Conservation (phyloP, 148 eudicot genomes). For the Gaultheria prostrata region DNA sequence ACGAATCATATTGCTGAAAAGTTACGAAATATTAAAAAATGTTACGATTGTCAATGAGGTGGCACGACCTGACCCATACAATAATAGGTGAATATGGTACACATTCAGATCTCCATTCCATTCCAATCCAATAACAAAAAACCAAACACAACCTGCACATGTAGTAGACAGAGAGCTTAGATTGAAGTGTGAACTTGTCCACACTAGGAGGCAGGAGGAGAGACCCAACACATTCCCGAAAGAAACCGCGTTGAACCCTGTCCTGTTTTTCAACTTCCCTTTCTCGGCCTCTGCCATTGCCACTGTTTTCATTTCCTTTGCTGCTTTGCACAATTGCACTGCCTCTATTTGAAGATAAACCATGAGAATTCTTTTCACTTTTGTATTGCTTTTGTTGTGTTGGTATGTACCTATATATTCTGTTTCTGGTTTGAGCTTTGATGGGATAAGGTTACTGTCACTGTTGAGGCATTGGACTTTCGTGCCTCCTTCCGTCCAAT, state of each 20-base stretch:
- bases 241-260: not conserved
- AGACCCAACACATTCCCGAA: too few species aligned
- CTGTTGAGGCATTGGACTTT: conserved; percentile 51
- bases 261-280: not conserved
- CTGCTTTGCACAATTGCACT: not conserved
- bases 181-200: not conserved
- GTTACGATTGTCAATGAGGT: too few species aligned
- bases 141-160: too few species aligned
- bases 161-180: not conserved
- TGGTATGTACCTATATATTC: conserved; percentile 14
- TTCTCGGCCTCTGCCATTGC: not conserved
- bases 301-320: not conserved
- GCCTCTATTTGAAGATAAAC: not conserved
- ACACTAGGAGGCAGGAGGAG: too few species aligned
- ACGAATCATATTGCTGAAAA: too few species aligned
- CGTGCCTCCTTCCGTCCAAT: conserved; percentile 44
- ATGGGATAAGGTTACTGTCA: conserved; percentile 55
- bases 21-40: too few species aligned
- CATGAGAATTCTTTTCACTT: conserved; percentile 4
- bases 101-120: too few species aligned
- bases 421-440: conserved; percentile 40
- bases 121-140: too few species aligned
- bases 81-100: too few species aligned
- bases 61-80: too few species aligned
- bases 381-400: conserved; percentile 11